Percentiles rank a stretch among this genome's conserved stretches.
phyloP scores from a whole-genome alignment of 1,284 basidiomycete species.

The Boletellus sp. region DNA sequence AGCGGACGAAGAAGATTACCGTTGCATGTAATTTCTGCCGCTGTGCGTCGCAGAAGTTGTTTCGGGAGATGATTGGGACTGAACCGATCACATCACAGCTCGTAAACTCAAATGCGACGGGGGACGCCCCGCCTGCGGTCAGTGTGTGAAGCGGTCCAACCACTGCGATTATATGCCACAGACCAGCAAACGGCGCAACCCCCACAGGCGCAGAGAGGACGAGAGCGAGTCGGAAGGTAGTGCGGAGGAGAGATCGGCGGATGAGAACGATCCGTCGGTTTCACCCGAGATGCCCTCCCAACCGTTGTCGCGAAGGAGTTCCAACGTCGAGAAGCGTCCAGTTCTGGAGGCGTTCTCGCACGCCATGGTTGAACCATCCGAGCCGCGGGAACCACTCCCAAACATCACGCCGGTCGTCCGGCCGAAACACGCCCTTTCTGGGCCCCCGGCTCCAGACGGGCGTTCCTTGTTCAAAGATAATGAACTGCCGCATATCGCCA shows the following conservation, averaged over 20 bases:
- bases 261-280: constrained; percentile 57
- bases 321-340: constrained; percentile 52
- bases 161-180: constrained; percentile 76
- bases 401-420: constrained; percentile 25
- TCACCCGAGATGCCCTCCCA: constrained; percentile 61
- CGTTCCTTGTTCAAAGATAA: constrained; percentile 51
- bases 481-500: constrained; percentile 68
- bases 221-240: constrained; percentile 65
- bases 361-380: constrained; percentile 33
- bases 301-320: constrained; percentile 55
- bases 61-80: constrained; percentile 16
- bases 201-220: constrained; percentile 52
- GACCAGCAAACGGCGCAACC: constrained; percentile 61
- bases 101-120: constrained; percentile 83
- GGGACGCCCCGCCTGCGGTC: constrained; percentile 70
- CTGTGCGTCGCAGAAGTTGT: constrained; percentile 47
- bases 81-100: constrained; percentile 42
- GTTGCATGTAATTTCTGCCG: constrained; percentile 84
- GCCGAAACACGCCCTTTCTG: constrained; percentile 27
- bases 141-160: constrained; percentile 72
- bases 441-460: constrained; percentile 27
- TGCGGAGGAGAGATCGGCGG: constrained; percentile 54
- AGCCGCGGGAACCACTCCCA: constrained; percentile 32
- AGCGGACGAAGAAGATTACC: constrained; percentile 74
- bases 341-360: constrained; percentile 32